Evolutionary conservation across 2,329 filamentous ascomycete genomes (phyloP).

Genomic region (Periconia digitata): DNA sequence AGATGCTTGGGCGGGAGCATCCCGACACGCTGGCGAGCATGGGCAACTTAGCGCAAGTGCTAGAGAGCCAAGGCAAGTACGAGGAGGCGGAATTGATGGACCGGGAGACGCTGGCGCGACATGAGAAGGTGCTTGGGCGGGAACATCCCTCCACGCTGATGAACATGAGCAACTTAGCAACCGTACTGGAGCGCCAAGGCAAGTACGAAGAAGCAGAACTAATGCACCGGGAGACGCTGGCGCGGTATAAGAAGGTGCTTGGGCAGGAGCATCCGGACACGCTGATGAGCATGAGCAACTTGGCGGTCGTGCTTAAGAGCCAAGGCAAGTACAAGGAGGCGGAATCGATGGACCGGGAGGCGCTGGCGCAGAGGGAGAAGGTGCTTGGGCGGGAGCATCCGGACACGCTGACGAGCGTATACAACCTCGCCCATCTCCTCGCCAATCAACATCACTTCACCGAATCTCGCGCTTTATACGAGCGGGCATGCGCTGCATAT

Average conservation of each 20-base stretch:
- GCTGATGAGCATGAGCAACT: slow-evolving; percentile 6
- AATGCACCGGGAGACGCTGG: slow-evolving; percentile 2
- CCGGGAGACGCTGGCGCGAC: neutral
- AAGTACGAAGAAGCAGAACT: slow-evolving; percentile 5
- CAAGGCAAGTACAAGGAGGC: slow-evolving; percentile 6
- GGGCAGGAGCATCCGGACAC: slow-evolving; percentile 6
- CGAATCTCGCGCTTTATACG: slow-evolving; percentile 1
- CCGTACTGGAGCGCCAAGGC: neutral
- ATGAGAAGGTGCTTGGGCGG: slow-evolving; percentile 6
- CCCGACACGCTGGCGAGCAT: slow-evolving; percentile 6
- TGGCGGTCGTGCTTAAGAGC: neutral
- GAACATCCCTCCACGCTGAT: slow-evolving; percentile 8
- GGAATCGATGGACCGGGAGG: slow-evolving; percentile 1
- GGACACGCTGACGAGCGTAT: slow-evolving; percentile 7
- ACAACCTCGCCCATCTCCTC: slow-evolving; percentile 3
- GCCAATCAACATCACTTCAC: slow-evolving; percentile 1
- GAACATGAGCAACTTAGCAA: slow-evolving; percentile 6
- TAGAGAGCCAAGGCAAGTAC: slow-evolving; percentile 3
- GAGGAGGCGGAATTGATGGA: slow-evolving; percentile 4
- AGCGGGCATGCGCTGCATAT: neutral
- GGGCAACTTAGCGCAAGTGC: slow-evolving; percentile 4
- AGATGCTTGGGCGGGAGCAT: slow-evolving; percentile 5
- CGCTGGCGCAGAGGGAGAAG: slow-evolving; percentile 1
- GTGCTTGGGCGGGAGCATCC: slow-evolving; percentile 8
- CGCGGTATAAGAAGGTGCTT: slow-evolving; percentile 4